phyloP scores from a whole-genome alignment of 306 rosid genomes.

The Fragaria ananassa region DNA sequence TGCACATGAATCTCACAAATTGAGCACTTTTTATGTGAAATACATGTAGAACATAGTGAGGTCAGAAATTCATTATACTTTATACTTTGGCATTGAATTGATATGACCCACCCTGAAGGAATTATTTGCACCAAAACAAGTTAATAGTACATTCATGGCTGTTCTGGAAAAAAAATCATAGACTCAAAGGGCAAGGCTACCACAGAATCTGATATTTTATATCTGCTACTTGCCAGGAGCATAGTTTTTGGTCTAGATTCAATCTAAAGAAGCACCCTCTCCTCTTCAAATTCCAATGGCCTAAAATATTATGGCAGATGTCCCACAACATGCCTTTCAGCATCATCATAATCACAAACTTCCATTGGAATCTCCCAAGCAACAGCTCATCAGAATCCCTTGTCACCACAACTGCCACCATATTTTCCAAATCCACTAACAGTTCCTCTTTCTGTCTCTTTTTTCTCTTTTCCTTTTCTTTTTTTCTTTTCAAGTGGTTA shows the following conservation, averaged over 20 bases:
- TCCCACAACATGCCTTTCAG: slow-evolving; percentile 22
- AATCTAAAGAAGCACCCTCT: background rate
- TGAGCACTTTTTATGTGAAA: background rate
- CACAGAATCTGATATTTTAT: background rate
- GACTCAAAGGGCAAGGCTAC: background rate
- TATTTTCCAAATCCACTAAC: background rate
- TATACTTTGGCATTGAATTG: slow-evolving; percentile 2
- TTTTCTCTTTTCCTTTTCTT: too few relatives aligned
- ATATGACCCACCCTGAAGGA: background rate
- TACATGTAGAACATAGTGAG: background rate
- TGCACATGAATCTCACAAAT: background rate
- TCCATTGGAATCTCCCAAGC: slow-evolving; percentile 15
- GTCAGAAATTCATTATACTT: background rate
- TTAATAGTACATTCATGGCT: background rate
- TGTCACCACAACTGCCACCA: slow-evolving; percentile 14
- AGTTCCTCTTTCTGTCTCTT: background rate
- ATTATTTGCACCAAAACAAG: background rate
- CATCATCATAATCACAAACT: slow-evolving; percentile 18
- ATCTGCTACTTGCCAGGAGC: background rate
- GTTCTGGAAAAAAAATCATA: background rate
- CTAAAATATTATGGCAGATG: slow-evolving; percentile 3
- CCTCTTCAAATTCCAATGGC: slow-evolving; percentile 1
- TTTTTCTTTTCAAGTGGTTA: background rate
- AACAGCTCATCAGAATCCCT: slow-evolving; percentile 14
- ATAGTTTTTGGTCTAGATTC: background rate